These are phyloP conservation scores for Aeschynomene evenia DNA, from an alignment of 306 rosid species.

Conservation along the genomic window DNA sequence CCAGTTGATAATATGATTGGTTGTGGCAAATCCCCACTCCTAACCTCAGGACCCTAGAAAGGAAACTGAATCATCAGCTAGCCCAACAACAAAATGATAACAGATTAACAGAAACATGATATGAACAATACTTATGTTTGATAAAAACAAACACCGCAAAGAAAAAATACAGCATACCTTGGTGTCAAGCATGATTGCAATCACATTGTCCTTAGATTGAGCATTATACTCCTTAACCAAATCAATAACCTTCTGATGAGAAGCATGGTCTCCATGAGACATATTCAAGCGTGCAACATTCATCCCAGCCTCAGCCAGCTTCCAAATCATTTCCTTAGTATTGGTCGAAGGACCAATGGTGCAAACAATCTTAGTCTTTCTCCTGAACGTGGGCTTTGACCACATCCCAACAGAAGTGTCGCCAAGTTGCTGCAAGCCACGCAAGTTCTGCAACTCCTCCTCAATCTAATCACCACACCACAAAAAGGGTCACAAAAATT, in stretches of 20 bases:
- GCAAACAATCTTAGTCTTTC: constrained; percentile 97
- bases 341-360: constrained; percentile 96
- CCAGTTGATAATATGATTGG: constrained; percentile 60
- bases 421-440: constrained; percentile 52
- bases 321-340: constrained; percentile 95
- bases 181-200: constrained; percentile 96
- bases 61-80: neutral
- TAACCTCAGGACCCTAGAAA: constrained; percentile 88
- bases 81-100: neutral
- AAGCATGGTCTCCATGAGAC: constrained; percentile 98
- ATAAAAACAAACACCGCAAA: neutral
- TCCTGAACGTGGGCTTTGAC: constrained; percentile 77
- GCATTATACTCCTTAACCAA: constrained; percentile 91
- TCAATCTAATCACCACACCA: constrained; percentile 46
- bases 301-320: constrained; percentile 97
- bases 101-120: neutral
- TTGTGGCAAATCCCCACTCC: constrained; percentile 94
- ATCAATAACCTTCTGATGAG: constrained; percentile 94
- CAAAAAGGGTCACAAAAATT: neutral
- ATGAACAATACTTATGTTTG: constrained; percentile 1
- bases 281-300: constrained; percentile 94
- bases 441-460: constrained; percentile 55
- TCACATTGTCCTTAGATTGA: constrained; percentile 66
- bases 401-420: constrained; percentile 70
- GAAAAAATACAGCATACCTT: constrained; percentile 42